Conservation (phyloP, 768 basidiomycete genomes). For the Kondoa malvinella region DNA sequence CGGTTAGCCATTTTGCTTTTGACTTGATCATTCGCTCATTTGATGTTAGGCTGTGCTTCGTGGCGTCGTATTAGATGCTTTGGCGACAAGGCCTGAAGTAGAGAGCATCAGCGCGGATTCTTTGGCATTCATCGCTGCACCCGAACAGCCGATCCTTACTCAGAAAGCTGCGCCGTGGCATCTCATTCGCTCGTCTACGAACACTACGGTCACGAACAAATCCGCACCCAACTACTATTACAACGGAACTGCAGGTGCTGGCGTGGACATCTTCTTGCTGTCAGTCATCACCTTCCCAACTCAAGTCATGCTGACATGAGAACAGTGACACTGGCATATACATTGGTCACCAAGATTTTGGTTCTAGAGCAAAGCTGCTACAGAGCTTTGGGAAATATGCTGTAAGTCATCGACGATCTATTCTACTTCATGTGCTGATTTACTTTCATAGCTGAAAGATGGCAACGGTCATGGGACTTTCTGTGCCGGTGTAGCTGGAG, state of each 20-base stretch:
- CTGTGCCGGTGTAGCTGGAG: constrained; percentile 1
- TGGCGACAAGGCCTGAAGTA: neutral
- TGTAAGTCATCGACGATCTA: neutral
- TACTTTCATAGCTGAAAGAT: neutral
- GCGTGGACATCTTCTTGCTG: neutral
- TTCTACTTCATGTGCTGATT: neutral
- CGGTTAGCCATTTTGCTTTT: neutral
- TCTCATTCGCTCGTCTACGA: neutral
- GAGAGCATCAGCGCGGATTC: neutral
- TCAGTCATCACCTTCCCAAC: neutral
- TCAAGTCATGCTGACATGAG: neutral
- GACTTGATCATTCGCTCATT: neutral
- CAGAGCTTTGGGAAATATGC: neutral
- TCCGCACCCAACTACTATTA: neutral
- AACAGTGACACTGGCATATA: neutral
- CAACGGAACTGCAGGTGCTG: neutral
- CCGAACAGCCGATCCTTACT: neutral
- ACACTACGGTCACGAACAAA: neutral
- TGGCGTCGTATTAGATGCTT: neutral
- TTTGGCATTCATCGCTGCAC: neutral
- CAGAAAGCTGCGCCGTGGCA: neutral
- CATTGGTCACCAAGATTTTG: neutral
- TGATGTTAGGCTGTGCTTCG: neutral
- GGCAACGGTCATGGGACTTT: constrained; percentile 7
- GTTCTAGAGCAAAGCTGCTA: neutral